Percentiles rank a stretch among this genome's conserved stretches.
Conservation (phyloP, 2,329 filamentous ascomycete species). For the Sarocladium brachiariae region DNA sequence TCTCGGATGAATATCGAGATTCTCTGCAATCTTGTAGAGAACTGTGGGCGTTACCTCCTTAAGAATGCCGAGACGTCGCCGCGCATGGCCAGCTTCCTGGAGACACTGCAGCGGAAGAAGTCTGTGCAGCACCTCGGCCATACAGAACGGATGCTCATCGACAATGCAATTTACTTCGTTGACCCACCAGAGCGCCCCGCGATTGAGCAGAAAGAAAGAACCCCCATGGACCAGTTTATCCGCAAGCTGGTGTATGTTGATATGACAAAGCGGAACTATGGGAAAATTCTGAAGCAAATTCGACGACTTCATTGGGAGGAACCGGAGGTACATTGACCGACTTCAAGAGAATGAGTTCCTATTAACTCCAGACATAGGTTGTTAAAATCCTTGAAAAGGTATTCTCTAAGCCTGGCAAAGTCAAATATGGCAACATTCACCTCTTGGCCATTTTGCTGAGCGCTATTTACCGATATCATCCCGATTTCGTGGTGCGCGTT, state of each 20-base stretch:
- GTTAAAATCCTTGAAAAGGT: slow-evolving; percentile 77
- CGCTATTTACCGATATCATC: slow-evolving; percentile 85
- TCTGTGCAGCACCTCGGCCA: slow-evolving; percentile 90
- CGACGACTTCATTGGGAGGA: slow-evolving; percentile 98
- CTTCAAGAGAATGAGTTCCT: neutral
- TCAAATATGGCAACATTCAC: slow-evolving; percentile 96
- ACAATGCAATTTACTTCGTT: slow-evolving; percentile 97
- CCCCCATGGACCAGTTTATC: slow-evolving; percentile 86
- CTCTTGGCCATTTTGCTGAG: slow-evolving; percentile 84
- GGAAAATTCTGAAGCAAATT: slow-evolving; percentile 89
- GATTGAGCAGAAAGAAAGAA: slow-evolving; percentile 94
- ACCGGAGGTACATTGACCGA: slow-evolving; percentile 51
- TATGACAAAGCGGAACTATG: slow-evolving; percentile 88
- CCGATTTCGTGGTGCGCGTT: slow-evolving; percentile 81
- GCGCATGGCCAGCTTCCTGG: slow-evolving; percentile 87
- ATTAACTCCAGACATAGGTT: slow-evolving; percentile 37
- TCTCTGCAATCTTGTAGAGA: slow-evolving; percentile 90
- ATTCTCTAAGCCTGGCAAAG: slow-evolving; percentile 92
- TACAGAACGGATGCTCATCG: slow-evolving; percentile 95
- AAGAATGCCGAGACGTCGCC: slow-evolving; percentile 89
- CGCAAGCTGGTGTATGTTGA: slow-evolving; percentile 90
- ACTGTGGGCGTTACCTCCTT: slow-evolving; percentile 89
- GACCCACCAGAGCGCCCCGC: slow-evolving; percentile 90
- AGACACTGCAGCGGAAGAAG: slow-evolving; percentile 94
- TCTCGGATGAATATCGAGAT: slow-evolving; percentile 99